A percentile compares a stretch with the other conserved stretches of the same genome.
These are phyloP conservation scores for Penicillium polonicum DNA, from an alignment of 2,329 filamentous ascomycete species.

Conservation along the genomic window DNA sequence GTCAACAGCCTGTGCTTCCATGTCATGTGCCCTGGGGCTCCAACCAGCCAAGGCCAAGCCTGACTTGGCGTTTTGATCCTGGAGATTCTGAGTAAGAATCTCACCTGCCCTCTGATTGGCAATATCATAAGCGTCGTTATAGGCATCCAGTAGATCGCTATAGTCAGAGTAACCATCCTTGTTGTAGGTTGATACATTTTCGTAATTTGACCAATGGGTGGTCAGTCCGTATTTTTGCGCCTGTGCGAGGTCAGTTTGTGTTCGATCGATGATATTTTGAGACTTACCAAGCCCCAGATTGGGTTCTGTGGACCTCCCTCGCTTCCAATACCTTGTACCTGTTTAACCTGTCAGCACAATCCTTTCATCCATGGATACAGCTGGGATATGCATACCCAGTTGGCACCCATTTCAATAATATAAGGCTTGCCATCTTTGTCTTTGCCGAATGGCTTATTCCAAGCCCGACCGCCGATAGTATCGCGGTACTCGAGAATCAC, in stretches of 20 bases:
- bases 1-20: conserved; percentile 59
- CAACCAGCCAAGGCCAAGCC: conserved; percentile 62
- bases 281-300: conserved; percentile 18
- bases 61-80: conserved; percentile 61
- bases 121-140: conserved; percentile 47
- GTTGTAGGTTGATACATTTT: conserved; percentile 60
- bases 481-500: conserved; percentile 22
- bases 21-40: conserved; percentile 56
- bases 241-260: conserved; percentile 11
- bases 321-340: conserved; percentile 23
- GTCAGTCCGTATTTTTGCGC: conserved; percentile 59
- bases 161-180: conserved; percentile 57
- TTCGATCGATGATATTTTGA: background rate
- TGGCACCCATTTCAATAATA: conserved; percentile 21
- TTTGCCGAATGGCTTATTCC: conserved; percentile 18
- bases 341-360: background rate
- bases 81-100: conserved; percentile 59
- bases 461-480: conserved; percentile 19
- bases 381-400: conserved; percentile 13
- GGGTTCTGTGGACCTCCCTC: conserved; percentile 18
- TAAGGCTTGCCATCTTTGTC: conserved; percentile 19
- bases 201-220: conserved; percentile 60
- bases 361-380: background rate
- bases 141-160: conserved; percentile 51
- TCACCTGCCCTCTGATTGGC: conserved; percentile 56